Evolutionary conservation across 208 protist genomes (phyloP).

Genomic region (Leishmania lainsoni): DNA sequence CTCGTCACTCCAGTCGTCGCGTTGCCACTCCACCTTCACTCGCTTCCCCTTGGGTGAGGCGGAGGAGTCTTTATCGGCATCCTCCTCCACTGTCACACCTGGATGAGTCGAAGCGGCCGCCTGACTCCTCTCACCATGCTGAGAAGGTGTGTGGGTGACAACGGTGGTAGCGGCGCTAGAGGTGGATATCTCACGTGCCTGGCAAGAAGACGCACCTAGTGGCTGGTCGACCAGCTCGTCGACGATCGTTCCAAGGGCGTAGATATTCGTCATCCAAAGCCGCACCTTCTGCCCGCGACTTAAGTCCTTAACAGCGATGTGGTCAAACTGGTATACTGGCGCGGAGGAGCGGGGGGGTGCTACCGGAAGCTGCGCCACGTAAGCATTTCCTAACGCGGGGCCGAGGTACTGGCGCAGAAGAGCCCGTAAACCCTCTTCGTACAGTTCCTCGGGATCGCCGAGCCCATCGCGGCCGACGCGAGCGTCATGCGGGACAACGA

Average conservation of each 20-base stretch:
- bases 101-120: constrained; percentile 15
- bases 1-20: constrained; percentile 85
- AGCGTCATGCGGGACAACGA: constrained; percentile 78
- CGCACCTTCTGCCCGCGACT: constrained; percentile 73
- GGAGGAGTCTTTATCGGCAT: not conserved
- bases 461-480: constrained; percentile 35
- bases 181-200: not conserved
- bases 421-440: constrained; percentile 48
- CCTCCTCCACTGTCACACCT: not conserved
- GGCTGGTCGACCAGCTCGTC: constrained; percentile 15
- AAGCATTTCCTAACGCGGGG: constrained; percentile 36
- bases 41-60: constrained; percentile 17
- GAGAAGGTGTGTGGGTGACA: not conserved
- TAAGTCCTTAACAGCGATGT: constrained; percentile 37
- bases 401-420: constrained; percentile 75
- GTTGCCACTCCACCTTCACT: constrained; percentile 68
- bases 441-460: constrained; percentile 40
- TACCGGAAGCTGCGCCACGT: constrained; percentile 41
- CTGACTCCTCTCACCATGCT: not conserved
- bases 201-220: not conserved
- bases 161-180: not conserved
- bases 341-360: constrained; percentile 40
- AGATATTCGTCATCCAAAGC: constrained; percentile 88
- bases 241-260: constrained; percentile 69
- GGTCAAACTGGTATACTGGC: constrained; percentile 39